Percentiles rank a stretch among this genome's conserved stretches.
Evolutionary conservation across 139 green algal species (phyloP).

Genomic region (Tetraselmis chui): DNA sequence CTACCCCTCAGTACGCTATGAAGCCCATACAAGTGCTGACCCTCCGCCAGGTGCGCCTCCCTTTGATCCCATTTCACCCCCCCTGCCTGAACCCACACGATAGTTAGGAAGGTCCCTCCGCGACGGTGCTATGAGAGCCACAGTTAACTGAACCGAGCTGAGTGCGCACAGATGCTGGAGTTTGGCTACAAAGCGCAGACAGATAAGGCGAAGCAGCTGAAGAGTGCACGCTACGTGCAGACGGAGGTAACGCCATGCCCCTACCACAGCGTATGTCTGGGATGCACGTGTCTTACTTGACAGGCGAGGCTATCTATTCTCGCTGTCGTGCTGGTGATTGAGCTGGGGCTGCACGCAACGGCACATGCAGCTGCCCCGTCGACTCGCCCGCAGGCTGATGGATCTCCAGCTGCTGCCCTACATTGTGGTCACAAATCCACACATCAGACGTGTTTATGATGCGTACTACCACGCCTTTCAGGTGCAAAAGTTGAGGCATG

Average conservation of each 20-base stretch:
- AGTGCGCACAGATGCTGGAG: constrained; percentile 48
- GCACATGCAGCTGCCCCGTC: constrained; percentile 64
- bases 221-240: constrained; percentile 52
- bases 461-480: constrained; percentile 72
- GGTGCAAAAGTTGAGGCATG: no score
- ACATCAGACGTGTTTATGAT: constrained; percentile 81
- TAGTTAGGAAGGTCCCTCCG: background rate
- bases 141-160: background rate
- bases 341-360: no score
- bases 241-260: constrained; percentile 29
- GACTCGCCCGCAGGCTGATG: constrained; percentile 74
- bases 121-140: background rate
- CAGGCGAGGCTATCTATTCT: background rate
- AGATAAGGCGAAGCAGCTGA: constrained; percentile 35
- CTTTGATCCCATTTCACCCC: background rate
- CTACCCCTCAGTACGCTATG: constrained; percentile 33
- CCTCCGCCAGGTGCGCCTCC: constrained; percentile 11
- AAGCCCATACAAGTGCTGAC: constrained; percentile 48
- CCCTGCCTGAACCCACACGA: background rate
- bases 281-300: no score
- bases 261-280: background rate
- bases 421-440: constrained; percentile 85
- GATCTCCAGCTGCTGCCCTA: constrained; percentile 84
- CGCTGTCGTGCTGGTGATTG: background rate
- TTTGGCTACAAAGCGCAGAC: constrained; percentile 42